Percentiles rank a stretch among this genome's conserved stretches.
phyloP scores from a whole-genome alignment of 2,329 filamentous ascomycete species.

The Onygena corvina region DNA sequence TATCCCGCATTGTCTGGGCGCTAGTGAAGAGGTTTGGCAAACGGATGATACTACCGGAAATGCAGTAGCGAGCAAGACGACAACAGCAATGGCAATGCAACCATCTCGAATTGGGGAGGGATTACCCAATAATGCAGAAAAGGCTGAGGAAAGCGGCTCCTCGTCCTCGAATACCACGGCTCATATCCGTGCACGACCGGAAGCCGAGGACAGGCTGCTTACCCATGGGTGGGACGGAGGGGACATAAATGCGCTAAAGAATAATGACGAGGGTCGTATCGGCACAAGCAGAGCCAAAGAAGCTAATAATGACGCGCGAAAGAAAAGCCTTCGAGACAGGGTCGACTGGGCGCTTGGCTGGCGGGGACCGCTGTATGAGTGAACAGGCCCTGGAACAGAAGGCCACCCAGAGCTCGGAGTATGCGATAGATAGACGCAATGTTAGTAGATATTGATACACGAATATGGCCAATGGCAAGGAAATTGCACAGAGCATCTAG shows the following conservation, averaged over 20 bases:
- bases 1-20: neutral
- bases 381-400: neutral
- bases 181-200: neutral
- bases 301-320: conserved; percentile 3
- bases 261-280: neutral
- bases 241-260: neutral
- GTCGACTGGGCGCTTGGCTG: conserved; percentile 13
- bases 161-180: neutral
- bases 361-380: conserved; percentile 6
- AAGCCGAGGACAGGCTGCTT: neutral
- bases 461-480: too few species aligned
- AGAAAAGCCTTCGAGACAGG: conserved; percentile 8
- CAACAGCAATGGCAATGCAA: neutral
- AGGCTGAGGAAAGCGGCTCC: neutral
- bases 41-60: conserved; percentile 1
- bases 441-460: too few species aligned
- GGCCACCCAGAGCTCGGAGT: too few species aligned
- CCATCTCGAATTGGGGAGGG: neutral
- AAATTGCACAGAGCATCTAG: too few species aligned
- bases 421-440: too few species aligned
- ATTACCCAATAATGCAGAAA: neutral
- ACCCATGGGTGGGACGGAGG: neutral
- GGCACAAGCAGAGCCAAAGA: neutral
- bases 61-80: neutral
- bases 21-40: neutral